Conservation (phyloP, 2,329 filamentous ascomycete species). For the Aspergillus sp. region DNA sequence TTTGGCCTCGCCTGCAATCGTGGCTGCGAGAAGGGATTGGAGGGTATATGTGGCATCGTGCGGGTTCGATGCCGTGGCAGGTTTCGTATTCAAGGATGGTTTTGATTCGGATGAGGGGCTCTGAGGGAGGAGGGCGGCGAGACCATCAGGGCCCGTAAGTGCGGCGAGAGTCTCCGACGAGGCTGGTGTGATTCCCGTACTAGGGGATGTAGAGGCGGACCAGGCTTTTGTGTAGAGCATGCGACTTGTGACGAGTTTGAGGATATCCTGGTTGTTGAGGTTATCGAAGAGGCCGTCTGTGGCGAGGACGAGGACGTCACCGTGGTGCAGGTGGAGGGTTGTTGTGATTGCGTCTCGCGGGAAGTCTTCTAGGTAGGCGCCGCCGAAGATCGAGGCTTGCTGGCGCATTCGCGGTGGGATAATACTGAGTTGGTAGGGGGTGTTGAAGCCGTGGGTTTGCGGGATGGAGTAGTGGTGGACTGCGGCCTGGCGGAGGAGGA, state of each 20-base stretch:
- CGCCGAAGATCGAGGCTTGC: slow-evolving; percentile 83
- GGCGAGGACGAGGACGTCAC: slow-evolving; percentile 90
- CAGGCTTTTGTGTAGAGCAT: slow-evolving; percentile 80
- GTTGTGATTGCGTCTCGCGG: slow-evolving; percentile 83
- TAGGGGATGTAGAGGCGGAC: slow-evolving; percentile 58
- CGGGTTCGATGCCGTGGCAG: slow-evolving; percentile 20
- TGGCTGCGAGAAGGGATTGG: slow-evolving; percentile 77
- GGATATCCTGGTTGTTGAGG: slow-evolving; percentile 84
- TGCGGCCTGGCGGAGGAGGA: slow-evolving; percentile 82
- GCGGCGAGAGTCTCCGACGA: slow-evolving; percentile 55
- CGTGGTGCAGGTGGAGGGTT: slow-evolving; percentile 77
- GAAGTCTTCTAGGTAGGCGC: slow-evolving; percentile 77
- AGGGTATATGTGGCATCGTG: slow-evolving; percentile 56
- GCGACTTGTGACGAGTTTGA: slow-evolving; percentile 74
- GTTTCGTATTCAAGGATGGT: slow-evolving; percentile 6
- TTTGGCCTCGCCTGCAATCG: slow-evolving; percentile 82
- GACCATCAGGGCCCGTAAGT: slow-evolving; percentile 56
- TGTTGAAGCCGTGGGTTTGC: slow-evolving; percentile 97
- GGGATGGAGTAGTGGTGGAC: slow-evolving; percentile 81
- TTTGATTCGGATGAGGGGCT: neutral
- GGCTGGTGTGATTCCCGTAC: slow-evolving; percentile 66
- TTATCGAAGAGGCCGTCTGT: slow-evolving; percentile 98
- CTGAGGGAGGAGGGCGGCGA: slow-evolving; percentile 33
- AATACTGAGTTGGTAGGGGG: slow-evolving; percentile 90
- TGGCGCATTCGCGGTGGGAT: slow-evolving; percentile 79